Evolutionary conservation across 2,329 filamentous ascomycete species (phyloP), one percentile per base, ranked within the genome.

Genomic region (Eutypa lata): DNA sequence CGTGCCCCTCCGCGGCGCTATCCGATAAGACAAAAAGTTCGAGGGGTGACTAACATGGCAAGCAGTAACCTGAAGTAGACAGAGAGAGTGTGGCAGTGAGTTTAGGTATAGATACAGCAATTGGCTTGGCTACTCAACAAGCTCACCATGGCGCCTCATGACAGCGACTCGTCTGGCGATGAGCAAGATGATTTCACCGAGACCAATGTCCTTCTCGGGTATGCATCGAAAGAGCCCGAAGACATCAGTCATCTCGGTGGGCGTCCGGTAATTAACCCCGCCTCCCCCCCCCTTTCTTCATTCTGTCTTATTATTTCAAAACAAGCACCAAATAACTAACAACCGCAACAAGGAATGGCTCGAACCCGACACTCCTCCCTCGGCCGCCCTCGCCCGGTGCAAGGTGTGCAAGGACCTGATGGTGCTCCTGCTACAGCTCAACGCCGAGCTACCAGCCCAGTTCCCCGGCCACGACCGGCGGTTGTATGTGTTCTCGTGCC

Each of bases 341-440:
- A n/a, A n/a, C n/a, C n/a, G n/a, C n/a, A n/a, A n/a, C n/a, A n/a
- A 94, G 93, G 86, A 87, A 71, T 99, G 94, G 94, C 76, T 96
- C 37, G 87, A 92, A 61, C 72, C 80, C n/a, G 75, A 79, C 50
- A 82, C 79, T 40, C 78, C 88, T 3, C 89, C 93, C 7, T 89
- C 90, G 1, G 88, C 88, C 22, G 77, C 86, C 1, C 80, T 96
- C 10, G 91, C 89, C 21, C 88, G 86, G 72, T 99, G 94, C 76
- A 91, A 89, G 72, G 81, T 89, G 59, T 99, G 94, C 82, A 89
- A 91, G 60, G 82, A 86, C 49, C 73, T 90, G 49, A 91, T 97
- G 83, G 86, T 84, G 1, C 80, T 97, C 11, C 82, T 99, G 3
- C 81, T 99, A 46, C 91, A 99, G 71, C 81, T 99, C 26, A 91